Conservation (phyloP, 129 eudicot genomes). For the Flaveria sonorensis region DNA sequence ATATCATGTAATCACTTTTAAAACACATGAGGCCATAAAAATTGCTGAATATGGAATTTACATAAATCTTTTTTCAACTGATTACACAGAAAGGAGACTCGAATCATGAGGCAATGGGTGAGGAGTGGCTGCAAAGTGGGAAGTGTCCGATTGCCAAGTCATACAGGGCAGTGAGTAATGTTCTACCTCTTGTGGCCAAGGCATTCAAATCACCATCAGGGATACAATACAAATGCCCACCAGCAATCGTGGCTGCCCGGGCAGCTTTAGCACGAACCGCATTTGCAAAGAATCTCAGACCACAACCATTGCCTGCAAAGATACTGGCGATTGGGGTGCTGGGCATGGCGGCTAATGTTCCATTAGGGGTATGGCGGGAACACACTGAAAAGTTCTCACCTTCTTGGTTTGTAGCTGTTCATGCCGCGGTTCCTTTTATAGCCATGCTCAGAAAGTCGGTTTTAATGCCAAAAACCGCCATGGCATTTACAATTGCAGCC, state of each 20-base stretch:
- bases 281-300: conserved; percentile 84
- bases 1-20: not conserved
- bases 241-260: conserved; percentile 81
- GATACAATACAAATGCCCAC: conserved; percentile 68
- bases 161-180: conserved; percentile 75
- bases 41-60: conserved; percentile 1
- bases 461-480: conserved; percentile 91
- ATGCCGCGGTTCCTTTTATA: conserved; percentile 97
- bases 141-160: conserved; percentile 96
- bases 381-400: conserved; percentile 92
- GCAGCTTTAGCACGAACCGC: conserved; percentile 88
- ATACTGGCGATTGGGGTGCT: conserved; percentile 78
- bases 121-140: conserved; percentile 89
- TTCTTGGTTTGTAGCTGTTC: conserved; percentile 93
- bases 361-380: conserved; percentile 93
- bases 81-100: conserved; percentile 63
- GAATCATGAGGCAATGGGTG: conserved; percentile 82
- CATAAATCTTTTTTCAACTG: not conserved
- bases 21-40: not conserved
- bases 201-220: conserved; percentile 85
- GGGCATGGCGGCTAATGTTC: conserved; percentile 93
- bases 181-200: conserved; percentile 88
- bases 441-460: conserved; percentile 88
- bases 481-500: conserved; percentile 96
- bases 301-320: conserved; percentile 85